Evolutionary conservation across 768 basidiomycete species (phyloP), one percentile per base, ranked within the genome.

Genomic region (Dictyophora rubrovolvata): DNA sequence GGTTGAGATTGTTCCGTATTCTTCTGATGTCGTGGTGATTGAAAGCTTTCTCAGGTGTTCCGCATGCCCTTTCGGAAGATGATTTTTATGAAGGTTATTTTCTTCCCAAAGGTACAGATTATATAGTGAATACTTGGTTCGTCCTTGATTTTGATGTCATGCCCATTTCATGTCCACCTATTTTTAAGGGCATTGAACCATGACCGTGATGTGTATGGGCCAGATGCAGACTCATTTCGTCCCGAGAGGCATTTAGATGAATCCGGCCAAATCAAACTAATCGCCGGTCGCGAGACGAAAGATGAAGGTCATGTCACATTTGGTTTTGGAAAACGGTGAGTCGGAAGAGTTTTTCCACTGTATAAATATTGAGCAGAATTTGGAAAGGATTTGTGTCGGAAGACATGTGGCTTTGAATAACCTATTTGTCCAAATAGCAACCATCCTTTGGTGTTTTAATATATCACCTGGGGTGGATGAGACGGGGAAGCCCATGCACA

Each of bases 51-150:
- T 9, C 60, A 78, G 77, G 74, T 22, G 62, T 78, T 16, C 74
- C 76, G 10, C 79, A 78, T 61, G 65, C 67, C 21, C 70, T 72
- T 10, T 71, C 56, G 5, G 63, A 65, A 9, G 73, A 74, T 10
- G 71, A 74, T 59, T 59, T 66, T 5, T 76, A 75, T 61, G 61
- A 65, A 21, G 74, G 73, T 0, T 71, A 72, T 53, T 48, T 62
- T 52, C 72, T 77, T 36, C 74, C 73, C 0, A 70, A 69, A 59
- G 70, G 70, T 1, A 67, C 73, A 9, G 64, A 72, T 17, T 62
- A 72, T 12, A 60, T 74, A 7, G 48, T 64, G 11, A 73, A 76
- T 61, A 62, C 67, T 17, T 73, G 73, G 75, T 46, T 20, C 47
- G 55, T 56, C 5, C 28, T 20, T 36, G 2, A 10, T 33, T 54